These are phyloP conservation scores for Microglena sp. DNA, from an alignment of 139 green algal species.

Conservation along the genomic window DNA sequence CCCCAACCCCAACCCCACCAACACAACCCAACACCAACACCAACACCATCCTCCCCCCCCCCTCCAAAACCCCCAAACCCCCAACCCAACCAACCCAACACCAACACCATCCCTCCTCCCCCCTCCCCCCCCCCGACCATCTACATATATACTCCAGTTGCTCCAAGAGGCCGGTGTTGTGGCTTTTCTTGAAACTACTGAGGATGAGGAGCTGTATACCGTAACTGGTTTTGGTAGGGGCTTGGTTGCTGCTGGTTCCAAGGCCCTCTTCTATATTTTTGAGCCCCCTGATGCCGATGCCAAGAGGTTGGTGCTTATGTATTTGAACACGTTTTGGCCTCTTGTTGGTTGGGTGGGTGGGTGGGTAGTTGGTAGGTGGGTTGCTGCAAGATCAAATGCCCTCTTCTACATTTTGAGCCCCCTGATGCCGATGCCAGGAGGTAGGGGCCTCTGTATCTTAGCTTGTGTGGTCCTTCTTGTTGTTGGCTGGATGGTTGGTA, in stretches of 20 bases:
- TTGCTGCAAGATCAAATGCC: neutral
- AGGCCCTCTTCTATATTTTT: constrained; percentile 22
- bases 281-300: constrained; percentile 16
- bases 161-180: no score
- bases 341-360: neutral
- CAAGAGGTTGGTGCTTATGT: constrained; percentile 10
- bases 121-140: no score
- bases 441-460: neutral
- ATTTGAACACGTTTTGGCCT: neutral
- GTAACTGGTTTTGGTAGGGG: constrained; percentile 1
- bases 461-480: neutral
- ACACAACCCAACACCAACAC: no score
- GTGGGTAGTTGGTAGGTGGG: neutral
- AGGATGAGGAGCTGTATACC: neutral
- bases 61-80: no score
- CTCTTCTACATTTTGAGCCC: neutral
- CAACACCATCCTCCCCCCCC: no score
- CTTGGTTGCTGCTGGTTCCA: constrained; percentile 18
- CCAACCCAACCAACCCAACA: no score
- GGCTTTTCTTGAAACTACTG: no score
- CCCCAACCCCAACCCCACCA: no score
- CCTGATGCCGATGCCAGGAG: neutral
- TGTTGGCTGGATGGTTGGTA: neutral
- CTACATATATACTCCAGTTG: no score
- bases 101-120: no score